Conservation (phyloP, 306 rosid genomes). For the Arachis stenosperma region DNA sequence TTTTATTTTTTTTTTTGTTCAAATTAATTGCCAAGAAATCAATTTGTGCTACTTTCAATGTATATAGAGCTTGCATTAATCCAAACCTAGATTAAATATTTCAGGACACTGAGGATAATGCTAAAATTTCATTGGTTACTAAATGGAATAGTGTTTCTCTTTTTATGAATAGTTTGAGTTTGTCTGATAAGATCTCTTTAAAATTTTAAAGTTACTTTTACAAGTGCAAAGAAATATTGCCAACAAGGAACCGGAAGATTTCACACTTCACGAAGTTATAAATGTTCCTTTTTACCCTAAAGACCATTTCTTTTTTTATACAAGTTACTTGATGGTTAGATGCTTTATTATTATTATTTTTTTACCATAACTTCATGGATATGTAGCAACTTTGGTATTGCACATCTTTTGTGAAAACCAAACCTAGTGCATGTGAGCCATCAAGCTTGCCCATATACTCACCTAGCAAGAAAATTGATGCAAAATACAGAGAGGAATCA, state of each 20-base stretch:
- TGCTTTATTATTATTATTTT: background rate
- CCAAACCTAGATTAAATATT: too few relatives aligned
- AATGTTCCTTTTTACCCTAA: background rate
- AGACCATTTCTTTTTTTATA: constrained; percentile 1
- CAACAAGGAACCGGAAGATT: constrained; percentile 5
- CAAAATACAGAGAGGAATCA: constrained; percentile 78
- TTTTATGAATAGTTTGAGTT: background rate
- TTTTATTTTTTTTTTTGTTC: too few relatives aligned
- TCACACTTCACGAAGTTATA: background rate
- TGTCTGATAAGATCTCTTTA: background rate
- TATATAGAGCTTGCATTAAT: too few relatives aligned
- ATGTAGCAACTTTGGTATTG: background rate
- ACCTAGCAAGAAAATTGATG: constrained; percentile 97
- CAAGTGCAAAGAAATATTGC: background rate
- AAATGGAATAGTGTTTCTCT: too few relatives aligned
- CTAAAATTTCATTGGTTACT: too few relatives aligned
- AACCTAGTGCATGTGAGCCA: constrained; percentile 91
- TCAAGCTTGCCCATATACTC: constrained; percentile 82
- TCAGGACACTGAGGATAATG: too few relatives aligned
- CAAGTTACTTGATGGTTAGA: background rate
- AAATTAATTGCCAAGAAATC: too few relatives aligned
- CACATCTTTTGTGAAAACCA: constrained; percentile 33
- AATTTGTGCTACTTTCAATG: too few relatives aligned
- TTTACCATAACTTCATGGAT: background rate
- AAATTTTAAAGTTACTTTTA: constrained; percentile 1